Base-by-base conservation (phyloP, 345 rosid species). In the Aurinia saxatilis region DNA sequence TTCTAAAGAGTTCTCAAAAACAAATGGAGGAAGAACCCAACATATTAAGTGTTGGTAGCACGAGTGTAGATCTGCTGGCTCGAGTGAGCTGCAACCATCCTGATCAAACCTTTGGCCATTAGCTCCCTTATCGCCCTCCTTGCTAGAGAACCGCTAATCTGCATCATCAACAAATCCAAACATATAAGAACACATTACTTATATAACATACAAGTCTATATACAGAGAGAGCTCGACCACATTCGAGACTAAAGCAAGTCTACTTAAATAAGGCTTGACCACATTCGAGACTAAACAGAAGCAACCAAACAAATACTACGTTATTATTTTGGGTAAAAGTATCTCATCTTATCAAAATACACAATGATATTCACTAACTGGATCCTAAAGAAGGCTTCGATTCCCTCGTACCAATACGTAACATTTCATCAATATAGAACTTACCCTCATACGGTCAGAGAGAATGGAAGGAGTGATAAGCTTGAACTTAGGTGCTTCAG, bases 371-470 rank as follows among this genome's bases (percentile, higher is more conserved):
- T 30, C 27, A 38, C 30, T 25, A 25, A n/a, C 1, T n/a, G 12
- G 30, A 42, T 17, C 17, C 40, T 16, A 10, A 27, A 16, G 8
- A 29, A 1, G n/a, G n/a, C n/a, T n/a, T n/a, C n/a, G n/a, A n/a
- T n/a, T n/a, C n/a, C n/a, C n/a, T n/a, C n/a, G n/a, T n/a, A n/a
- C n/a, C n/a, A n/a, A n/a, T n/a, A n/a, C n/a, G n/a, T n/a, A n/a
- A n/a, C n/a, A n/a, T n/a, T n/a, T n/a, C n/a, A n/a, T n/a, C n/a
- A n/a, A n/a, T n/a, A n/a, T n/a, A n/a, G n/a, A n/a, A 25, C 16
- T 9, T 80, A 88, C 92, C 88, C 93, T 83, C 71, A 88, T 15
- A 29, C 96, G 84, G 63, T 88, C 96, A n/a, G 90, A 85, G 67
- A 88, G 78, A 50, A 88, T 68, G n/a, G 93, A 88, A 15, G 96